These are phyloP conservation scores for Mortierella sp. DNA, from an alignment of 371 early-diverging fungal genomes.

Conservation along the genomic window DNA sequence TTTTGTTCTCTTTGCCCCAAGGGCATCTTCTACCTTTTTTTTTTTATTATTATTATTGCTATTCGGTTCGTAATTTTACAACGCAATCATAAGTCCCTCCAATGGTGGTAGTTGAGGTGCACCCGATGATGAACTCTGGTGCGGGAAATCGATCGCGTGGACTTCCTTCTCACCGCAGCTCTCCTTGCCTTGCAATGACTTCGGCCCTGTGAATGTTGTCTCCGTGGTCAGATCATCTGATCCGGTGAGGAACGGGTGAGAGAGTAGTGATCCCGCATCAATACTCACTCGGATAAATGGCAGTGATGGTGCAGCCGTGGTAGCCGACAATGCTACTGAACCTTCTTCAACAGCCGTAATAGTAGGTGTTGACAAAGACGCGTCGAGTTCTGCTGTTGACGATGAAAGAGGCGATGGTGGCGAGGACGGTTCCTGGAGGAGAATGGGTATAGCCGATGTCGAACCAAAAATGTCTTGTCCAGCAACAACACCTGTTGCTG, in stretches of 20 bases:
- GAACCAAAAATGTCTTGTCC: constrained; percentile 4
- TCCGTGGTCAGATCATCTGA: too few species aligned
- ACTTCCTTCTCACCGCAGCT: too few species aligned
- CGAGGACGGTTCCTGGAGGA: constrained; percentile 1
- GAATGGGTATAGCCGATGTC: constrained; percentile 27
- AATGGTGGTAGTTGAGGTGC: constrained; percentile 36
- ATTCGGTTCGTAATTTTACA: constrained; percentile 13
- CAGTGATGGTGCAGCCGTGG: constrained; percentile 14
- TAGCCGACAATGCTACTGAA: neutral
- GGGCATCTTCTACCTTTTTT: too few species aligned
- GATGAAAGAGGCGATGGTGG: neutral
- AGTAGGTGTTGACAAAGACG: neutral
- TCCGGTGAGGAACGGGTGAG: neutral
- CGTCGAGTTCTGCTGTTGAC: neutral
- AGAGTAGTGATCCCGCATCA: constrained; percentile 19
- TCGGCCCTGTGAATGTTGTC: too few species aligned
- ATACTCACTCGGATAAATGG: constrained; percentile 22
- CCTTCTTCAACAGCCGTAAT: neutral
- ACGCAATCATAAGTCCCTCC: constrained; percentile 44
- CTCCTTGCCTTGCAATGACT: too few species aligned
- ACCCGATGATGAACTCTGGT: constrained; percentile 12
- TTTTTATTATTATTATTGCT: too few species aligned
- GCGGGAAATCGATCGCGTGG: constrained; percentile 5
- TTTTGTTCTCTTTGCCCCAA: too few species aligned
- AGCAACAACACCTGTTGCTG: neutral